Evolutionary conservation across 192 early-diverging fungal genomes (phyloP).

Genomic region (Rhizophagus clarus): DNA sequence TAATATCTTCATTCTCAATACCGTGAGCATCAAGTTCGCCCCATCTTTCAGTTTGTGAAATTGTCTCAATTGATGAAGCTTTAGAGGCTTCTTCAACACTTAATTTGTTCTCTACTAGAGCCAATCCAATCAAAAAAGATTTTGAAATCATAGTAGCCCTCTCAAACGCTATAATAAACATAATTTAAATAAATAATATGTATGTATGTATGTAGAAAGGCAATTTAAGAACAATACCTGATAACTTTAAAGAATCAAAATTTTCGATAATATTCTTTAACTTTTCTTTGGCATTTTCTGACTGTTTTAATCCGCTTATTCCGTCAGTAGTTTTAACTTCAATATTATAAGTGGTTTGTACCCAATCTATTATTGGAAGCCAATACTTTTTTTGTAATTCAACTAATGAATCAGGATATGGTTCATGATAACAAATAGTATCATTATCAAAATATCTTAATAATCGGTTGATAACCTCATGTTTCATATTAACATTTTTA

Average conservation of each 20-base stretch:
- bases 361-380: slow-evolving; percentile 80
- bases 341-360: slow-evolving; percentile 62
- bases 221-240: slow-evolving; percentile 45
- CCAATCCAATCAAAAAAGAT: slow-evolving; percentile 88
- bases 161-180: slow-evolving; percentile 72
- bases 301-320: slow-evolving; percentile 71
- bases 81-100: slow-evolving; percentile 73
- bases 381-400: slow-evolving; percentile 79
- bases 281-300: slow-evolving; percentile 55
- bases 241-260: slow-evolving; percentile 73
- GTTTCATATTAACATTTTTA: slow-evolving; percentile 43
- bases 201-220: neutral
- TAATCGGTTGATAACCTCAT: slow-evolving; percentile 74
- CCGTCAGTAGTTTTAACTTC: slow-evolving; percentile 72
- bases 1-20: neutral
- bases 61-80: slow-evolving; percentile 84
- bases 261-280: slow-evolving; percentile 56
- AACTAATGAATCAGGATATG: slow-evolving; percentile 77
- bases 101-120: slow-evolving; percentile 77
- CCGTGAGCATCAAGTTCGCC: slow-evolving; percentile 52
- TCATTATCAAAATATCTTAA: slow-evolving; percentile 87
- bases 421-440: slow-evolving; percentile 83
- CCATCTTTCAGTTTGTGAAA: slow-evolving; percentile 88
- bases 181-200: slow-evolving; percentile 3
- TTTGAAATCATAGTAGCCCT: slow-evolving; percentile 82